phyloP scores from a whole-genome alignment of 2,329 filamentous ascomycete species.

The Penicillium sp. region DNA sequence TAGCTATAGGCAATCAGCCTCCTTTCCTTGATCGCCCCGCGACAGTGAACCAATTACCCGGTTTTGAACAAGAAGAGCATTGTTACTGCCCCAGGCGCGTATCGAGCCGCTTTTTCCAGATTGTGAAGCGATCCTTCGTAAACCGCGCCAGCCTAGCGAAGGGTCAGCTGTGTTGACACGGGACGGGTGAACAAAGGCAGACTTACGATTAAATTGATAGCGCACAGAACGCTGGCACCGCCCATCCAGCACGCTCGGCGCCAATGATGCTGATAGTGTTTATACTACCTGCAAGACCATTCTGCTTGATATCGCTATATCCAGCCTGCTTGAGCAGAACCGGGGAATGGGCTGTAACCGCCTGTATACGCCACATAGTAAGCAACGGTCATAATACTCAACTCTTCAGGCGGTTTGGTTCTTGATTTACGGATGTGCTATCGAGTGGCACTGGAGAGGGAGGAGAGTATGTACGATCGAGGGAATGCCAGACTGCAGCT shows the following conservation, averaged over 20 bases:
- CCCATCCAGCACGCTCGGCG: conserved; percentile 50
- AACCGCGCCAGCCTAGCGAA: conserved; percentile 41
- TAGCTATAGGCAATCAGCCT: conserved; percentile 33
- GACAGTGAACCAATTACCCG: conserved; percentile 12
- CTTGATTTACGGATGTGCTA: not conserved
- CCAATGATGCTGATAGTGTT: conserved; percentile 57
- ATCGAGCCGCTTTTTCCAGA: conserved; percentile 38
- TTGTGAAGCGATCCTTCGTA: conserved; percentile 46
- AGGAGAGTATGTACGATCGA: not conserved
- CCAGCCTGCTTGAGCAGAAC: conserved; percentile 32
- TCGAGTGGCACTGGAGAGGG: not conserved
- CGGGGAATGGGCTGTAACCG: conserved; percentile 42
- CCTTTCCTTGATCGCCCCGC: not conserved
- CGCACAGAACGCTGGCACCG: conserved; percentile 42
- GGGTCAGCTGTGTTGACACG: conserved; percentile 9
- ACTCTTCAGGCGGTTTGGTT: conserved; percentile 14
- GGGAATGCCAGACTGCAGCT: not conserved
- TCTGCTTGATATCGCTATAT: conserved; percentile 43
- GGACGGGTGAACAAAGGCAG: not conserved
- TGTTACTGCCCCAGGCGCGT: conserved; percentile 50
- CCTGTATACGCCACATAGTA: conserved; percentile 22
- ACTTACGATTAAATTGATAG: conserved; percentile 46
- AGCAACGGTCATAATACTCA: conserved; percentile 27
- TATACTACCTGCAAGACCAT: conserved; percentile 53
- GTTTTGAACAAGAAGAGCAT: conserved; percentile 51